Base-by-base conservation (phyloP, 169 alveolate species). In the Eimeria praecox region DNA sequence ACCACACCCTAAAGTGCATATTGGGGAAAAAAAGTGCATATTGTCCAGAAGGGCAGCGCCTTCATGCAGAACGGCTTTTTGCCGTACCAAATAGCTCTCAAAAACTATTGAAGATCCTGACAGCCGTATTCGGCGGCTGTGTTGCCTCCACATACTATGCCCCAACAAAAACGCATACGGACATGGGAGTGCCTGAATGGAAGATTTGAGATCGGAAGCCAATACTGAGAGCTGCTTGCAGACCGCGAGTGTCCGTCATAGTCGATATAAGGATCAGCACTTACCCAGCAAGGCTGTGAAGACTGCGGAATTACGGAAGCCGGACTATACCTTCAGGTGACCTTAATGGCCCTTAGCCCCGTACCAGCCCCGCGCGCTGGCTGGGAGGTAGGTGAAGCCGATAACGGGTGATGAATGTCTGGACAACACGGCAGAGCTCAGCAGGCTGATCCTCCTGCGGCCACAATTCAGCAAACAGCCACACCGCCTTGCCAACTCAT, bases 401-500 rank as follows among this genome's bases (percentile, higher is more conserved):
- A 75, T 92, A 92, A 27, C 95, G 91, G 35, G 87, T 71, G 30
- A 92, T 66, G 44, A 92, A 92, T 35, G 89, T 92, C 86, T 59
- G 91, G 92, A 92, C 89, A 44, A 92, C 95, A 24, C 82, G 80
- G 73, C 92, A 62, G 49, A 92, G 92, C 42, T 92, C 95, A 20
- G 89, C 92, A 30, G 95, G 95, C 71, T 92, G 95, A n/a, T 92
- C 95, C 90, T 92, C 95, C 95, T 92, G 86, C 73, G 35, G 83
- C 75, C 52, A 54, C 4, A 75, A 38, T 16, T 46, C 44, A 0
- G 89, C 66, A 24, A 24, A 27, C 8, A 77, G 16, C 4, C 10
- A 33, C 8, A 14, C 73, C n/a, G 12, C 24, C 66, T 80, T 80
- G 66, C 24, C 89, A 80, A 5, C 59, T 6, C 38, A 20, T 6